A percentile compares a stretch with the other conserved stretches of the same genome.
phyloP scores from a whole-genome alignment of 2,329 filamentous ascomycete species.

The Arachnomyces sp. region DNA sequence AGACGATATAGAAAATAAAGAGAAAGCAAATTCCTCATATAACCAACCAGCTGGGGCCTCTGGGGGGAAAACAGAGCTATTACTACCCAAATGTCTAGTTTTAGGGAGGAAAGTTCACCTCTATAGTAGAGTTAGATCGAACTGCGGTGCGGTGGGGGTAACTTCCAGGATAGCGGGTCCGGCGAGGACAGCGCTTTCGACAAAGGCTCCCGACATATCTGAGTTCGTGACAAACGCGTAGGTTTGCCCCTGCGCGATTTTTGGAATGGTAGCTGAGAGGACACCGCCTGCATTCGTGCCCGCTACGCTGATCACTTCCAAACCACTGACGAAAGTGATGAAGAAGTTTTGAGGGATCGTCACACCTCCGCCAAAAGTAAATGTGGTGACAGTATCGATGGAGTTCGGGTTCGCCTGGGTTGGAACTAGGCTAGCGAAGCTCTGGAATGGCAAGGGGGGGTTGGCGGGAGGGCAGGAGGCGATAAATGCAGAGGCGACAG shows the following conservation, averaged over 20 bases:
- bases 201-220: slow-evolving; percentile 14
- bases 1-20: no score
- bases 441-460: slow-evolving; percentile 51
- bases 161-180: slow-evolving; percentile 28
- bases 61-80: no score
- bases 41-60: no score
- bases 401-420: slow-evolving; percentile 13
- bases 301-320: slow-evolving; percentile 16
- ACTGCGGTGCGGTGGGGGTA: slow-evolving; percentile 4
- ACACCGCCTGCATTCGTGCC: slow-evolving; percentile 9
- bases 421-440: slow-evolving; percentile 46
- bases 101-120: background rate
- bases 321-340: slow-evolving; percentile 19
- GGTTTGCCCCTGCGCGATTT: slow-evolving; percentile 20
- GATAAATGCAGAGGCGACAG: slow-evolving; percentile 59
- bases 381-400: slow-evolving; percentile 11
- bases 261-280: slow-evolving; percentile 19
- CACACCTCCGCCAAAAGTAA: slow-evolving; percentile 8
- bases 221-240: slow-evolving; percentile 22
- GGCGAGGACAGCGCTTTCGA: slow-evolving; percentile 23
- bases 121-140: slow-evolving; percentile 6
- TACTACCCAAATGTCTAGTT: no score
- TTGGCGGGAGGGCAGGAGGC: slow-evolving; percentile 49
- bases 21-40: no score
- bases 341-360: slow-evolving; percentile 10